Percentiles rank a stretch among this genome's conserved stretches.
Conservation (phyloP, 768 basidiomycete species). For the Panaeolus papilionaceus region DNA sequence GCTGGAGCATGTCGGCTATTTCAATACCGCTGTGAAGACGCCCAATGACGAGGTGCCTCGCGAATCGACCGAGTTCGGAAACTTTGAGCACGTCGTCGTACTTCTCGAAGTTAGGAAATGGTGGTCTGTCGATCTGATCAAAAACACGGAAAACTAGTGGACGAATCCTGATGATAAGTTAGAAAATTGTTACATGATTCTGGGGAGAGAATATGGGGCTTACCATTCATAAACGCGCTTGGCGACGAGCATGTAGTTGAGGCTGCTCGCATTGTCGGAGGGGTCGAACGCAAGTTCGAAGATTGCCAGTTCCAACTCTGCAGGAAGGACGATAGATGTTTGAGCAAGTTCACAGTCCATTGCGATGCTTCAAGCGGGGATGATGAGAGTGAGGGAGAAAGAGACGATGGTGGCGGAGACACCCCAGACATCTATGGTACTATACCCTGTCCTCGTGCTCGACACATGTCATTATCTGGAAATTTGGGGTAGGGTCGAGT, state of each 20-base stretch:
- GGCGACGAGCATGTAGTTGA: slow-evolving; percentile 13
- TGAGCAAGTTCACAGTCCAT: background rate
- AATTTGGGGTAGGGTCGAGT: background rate
- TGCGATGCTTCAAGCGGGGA: background rate
- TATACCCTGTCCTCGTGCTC: slow-evolving; percentile 3
- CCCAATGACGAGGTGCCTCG: background rate
- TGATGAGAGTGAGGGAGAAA: background rate
- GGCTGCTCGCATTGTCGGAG: background rate
- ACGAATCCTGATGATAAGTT: background rate
- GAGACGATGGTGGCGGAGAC: background rate
- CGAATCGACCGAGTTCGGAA: background rate
- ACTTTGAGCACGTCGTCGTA: background rate
- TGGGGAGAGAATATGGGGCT: background rate
- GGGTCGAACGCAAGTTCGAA: slow-evolving; percentile 10
- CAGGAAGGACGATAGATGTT: background rate
- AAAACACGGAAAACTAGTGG: background rate
- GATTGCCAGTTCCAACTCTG: background rate
- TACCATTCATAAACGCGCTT: slow-evolving; percentile 4
- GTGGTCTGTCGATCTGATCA: slow-evolving; percentile 10
- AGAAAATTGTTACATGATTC: background rate
- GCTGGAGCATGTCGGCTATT: background rate
- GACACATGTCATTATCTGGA: background rate
- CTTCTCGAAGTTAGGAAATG: background rate
- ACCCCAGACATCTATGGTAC: background rate
- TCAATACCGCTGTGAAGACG: background rate